A percentile compares a stretch with the other conserved stretches of the same genome.
These are phyloP conservation scores for Termitomyces sp. DNA, from an alignment of 768 basidiomycete genomes.

Conservation along the genomic window DNA sequence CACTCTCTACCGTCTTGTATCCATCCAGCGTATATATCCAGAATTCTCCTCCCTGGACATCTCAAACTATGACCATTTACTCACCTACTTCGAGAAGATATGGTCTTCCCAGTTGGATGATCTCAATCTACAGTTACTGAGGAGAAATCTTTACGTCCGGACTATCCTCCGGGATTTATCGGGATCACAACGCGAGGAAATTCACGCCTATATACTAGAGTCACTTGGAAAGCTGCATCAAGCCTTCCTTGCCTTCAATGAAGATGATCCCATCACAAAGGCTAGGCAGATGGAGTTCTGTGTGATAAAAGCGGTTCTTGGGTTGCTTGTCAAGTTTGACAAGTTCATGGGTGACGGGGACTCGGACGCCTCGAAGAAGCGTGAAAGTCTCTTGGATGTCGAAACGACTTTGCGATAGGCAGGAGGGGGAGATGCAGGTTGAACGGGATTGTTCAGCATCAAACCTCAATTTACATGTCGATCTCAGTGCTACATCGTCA, in stretches of 20 bases:
- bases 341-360: no score
- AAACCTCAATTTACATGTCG: no score
- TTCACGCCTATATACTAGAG: not conserved
- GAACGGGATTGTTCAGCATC: no score
- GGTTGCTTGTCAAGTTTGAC: no score
- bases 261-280: not conserved
- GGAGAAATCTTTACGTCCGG: no score
- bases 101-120: not conserved
- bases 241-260: not conserved
- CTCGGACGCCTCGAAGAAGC: no score
- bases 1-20: not conserved
- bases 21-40: not conserved
- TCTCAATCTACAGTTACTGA: not conserved
- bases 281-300: fast-evolving
- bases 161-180: not conserved
- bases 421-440: no score
- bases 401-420: no score
- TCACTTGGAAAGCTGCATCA: not conserved
- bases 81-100: not conserved
- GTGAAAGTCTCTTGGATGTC: no score
- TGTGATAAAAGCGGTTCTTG: not conserved
- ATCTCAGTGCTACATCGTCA: no score
- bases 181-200: not conserved
- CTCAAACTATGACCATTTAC: not conserved
- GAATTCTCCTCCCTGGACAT: not conserved